Base-by-base conservation (phyloP, 1,284 basidiomycete genomes). In the Ganoderma resinaceum region DNA sequence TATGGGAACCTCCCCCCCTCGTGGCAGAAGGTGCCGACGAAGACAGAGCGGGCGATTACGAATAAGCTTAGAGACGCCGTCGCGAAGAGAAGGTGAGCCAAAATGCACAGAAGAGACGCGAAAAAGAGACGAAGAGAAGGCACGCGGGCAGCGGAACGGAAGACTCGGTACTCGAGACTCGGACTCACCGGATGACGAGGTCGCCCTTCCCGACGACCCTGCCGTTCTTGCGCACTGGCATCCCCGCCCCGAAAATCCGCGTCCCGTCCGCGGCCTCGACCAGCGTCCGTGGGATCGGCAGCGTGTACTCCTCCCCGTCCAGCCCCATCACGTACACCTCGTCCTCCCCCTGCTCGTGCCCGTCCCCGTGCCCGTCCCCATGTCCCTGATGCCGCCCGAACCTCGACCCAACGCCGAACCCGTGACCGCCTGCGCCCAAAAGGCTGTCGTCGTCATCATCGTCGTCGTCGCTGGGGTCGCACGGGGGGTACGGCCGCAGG, bases 201-300 rank as follows among this genome's bases (percentile, higher is more conserved):
- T 95, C 92, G 20, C 95, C 95, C 75, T 91, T 87, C 65, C 89
- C 88, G 73, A 90, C 84, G 7, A 86, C 81, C 71, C 85, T 84
- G n/a, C 88, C 87, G 49, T 87, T 85, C 71, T 73, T 74, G 62
- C 89, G 85, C 55, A 94, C 85, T 38, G 95, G 95, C 95, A 97
- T 96, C 18, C 95, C 95, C 76, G 92, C 92, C 49, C 90, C 92
- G 60, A 88, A 76, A 43, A 93, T 83, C 58, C 87, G 80, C 63
- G 88, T 88, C 62, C 92, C 91, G 72, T 87, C 85, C 61, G 91
- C 85, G 1, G 86, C 86, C 77, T 89, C 88, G 72, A 93, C 86
- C 75, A 88, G 84, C 65, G 88, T 84, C 71, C 86, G 85, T 66
- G 94, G 92, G 52, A 94, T 82, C 58, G 85, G 80, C 55, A 95